These are phyloP conservation scores for Geotrichum cucujoidarum DNA, from an alignment of 1,139 yeast species.

Conservation along the genomic window DNA sequence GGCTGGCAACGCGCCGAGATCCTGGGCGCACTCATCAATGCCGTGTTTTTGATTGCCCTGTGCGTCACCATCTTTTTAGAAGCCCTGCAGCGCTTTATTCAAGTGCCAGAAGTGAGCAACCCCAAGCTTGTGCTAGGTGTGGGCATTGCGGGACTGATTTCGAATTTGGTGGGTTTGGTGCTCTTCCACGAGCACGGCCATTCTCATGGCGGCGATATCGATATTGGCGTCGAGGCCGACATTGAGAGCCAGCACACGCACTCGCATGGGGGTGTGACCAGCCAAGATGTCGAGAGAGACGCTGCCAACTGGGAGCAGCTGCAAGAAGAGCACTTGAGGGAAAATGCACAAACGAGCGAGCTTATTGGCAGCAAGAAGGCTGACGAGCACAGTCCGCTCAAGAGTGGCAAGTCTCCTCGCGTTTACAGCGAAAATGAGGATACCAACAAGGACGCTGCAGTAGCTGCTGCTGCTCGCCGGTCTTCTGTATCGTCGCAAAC, in stretches of 20 bases:
- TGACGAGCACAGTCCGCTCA: background rate
- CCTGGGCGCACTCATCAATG: conserved; percentile 90
- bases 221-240: conserved; percentile 27
- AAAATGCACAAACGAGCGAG: conserved; percentile 8
- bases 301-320: background rate
- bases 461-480: background rate
- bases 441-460: background rate
- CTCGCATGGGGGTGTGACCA: conserved; percentile 7
- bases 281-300: background rate
- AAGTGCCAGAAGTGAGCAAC: conserved; percentile 71
- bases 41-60: conserved; percentile 84
- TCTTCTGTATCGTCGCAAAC: conserved; percentile 24
- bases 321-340: conserved; percentile 4
- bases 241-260: conserved; percentile 9
- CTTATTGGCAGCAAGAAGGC: conserved; percentile 16
- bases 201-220: conserved; percentile 47
- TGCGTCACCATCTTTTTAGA: conserved; percentile 90
- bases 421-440: background rate
- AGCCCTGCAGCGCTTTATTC: conserved; percentile 82
- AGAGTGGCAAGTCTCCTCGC: too few species aligned
- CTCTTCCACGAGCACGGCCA: conserved; percentile 92
- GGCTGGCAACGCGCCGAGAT: conserved; percentile 98
- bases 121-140: conserved; percentile 78
- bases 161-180: conserved; percentile 77
- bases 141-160: conserved; percentile 74